Percentiles rank a stretch among this genome's conserved stretches.
Conservation (phyloP, 2,329 filamentous ascomycete species). For the Arthrobotrys pseudoclavata region DNA sequence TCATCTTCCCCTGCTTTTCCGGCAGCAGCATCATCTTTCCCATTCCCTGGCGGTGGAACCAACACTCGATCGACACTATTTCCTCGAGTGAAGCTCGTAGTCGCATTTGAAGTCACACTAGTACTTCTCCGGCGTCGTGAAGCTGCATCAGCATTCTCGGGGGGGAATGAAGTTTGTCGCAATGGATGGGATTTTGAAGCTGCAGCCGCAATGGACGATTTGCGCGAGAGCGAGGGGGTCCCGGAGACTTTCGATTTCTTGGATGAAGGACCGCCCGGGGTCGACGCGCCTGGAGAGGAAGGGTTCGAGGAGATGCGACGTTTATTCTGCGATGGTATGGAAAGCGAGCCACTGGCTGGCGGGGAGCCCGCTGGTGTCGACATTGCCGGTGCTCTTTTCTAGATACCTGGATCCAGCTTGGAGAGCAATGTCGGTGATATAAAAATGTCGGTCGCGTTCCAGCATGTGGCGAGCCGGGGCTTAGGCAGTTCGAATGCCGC, state of each 20-base stretch:
- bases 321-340: conserved; percentile 55
- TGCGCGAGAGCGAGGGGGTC: conserved; percentile 68
- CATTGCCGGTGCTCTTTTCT: conserved; percentile 23
- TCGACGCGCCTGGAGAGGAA: conserved; percentile 48
- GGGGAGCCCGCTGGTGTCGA: conserved; percentile 58
- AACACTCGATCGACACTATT: conserved; percentile 66
- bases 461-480: conserved; percentile 9
- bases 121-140: conserved; percentile 73
- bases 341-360: conserved; percentile 44
- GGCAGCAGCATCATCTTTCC: conserved; percentile 62
- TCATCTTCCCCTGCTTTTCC: conserved; percentile 71
- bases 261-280: conserved; percentile 41
- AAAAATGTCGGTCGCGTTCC: conserved; percentile 12
- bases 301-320: conserved; percentile 59
- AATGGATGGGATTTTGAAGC: conserved; percentile 74
- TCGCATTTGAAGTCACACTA: conserved; percentile 74
- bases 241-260: conserved; percentile 59
- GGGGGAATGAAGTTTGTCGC: conserved; percentile 84
- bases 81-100: conserved; percentile 70
- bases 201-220: conserved; percentile 75
- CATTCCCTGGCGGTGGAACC: conserved; percentile 45
- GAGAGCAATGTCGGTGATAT: not conserved
- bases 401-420: not conserved
- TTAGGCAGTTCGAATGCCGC: conserved; percentile 7
- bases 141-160: conserved; percentile 71